Evolutionary conservation across 208 protist species (phyloP), one percentile per base, ranked within the genome.

Genomic region (Leptomonas seymouri): DNA sequence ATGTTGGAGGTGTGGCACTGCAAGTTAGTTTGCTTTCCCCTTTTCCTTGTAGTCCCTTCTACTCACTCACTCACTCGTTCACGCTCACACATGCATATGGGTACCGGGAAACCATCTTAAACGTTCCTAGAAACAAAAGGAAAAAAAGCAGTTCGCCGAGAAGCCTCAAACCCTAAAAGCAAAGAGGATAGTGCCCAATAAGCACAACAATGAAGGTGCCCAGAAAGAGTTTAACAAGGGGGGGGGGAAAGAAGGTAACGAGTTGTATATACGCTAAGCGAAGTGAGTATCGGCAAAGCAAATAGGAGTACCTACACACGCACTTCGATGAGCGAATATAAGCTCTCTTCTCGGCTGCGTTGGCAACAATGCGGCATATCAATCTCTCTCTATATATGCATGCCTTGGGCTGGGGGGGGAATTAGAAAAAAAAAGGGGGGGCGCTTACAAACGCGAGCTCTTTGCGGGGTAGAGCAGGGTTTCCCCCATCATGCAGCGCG

Each of bases 401-500:
- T 14, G 7, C 14, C 39, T 44, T 44, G 11, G 7, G 39, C 14
- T 44, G 8, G 30, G 15, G 4, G 53, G 4, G 53, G 12, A 2
- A 7, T 42, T 8, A 42, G 3, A 53, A 20, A 7, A 54, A 44
- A 30, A 27, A 46, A 55, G 18, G 21, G 48, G 15, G 2, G 16
- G 30, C 0, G 9, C 1, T 70, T 69, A 84, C 59, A 86, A 28
- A 11, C 79, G 78, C 16, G 74, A 55, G 18, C 39, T 76, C 57
- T 71, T 80, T 7, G 57, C 30, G 27, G 78, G 67, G 61, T 81
- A 69, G n/a, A 81, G 71, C 18, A 87, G 74, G 9, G 80, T 82
- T 21, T 84, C 71, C 5, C 76, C 78, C 55, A 89, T 67, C 58
- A 79, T 78, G 60, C 76, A 81, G 34, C 79, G 80, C 20, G 78